Evolutionary conservation across 1,284 basidiomycete species (phyloP).

Genomic region (Peniophora sp.): DNA sequence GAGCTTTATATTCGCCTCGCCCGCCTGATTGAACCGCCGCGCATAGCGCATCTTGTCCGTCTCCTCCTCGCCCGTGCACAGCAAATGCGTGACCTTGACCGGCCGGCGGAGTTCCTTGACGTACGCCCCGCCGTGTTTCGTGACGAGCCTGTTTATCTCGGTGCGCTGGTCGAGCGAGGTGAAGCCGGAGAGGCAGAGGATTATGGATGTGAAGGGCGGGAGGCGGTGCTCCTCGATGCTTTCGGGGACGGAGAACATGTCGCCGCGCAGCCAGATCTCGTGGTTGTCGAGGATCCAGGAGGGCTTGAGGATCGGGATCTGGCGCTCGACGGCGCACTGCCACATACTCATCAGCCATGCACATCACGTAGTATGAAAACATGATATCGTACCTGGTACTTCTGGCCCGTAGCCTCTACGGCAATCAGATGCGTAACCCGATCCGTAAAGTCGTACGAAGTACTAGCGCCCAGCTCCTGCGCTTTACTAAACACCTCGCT

Average conservation of each 20-base stretch:
- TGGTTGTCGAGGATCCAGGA: conserved; percentile 67
- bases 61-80: conserved; percentile 47
- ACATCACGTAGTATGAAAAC: neutral
- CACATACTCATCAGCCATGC: neutral
- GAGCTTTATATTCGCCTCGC: conserved; percentile 59
- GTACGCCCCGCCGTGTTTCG: conserved; percentile 46
- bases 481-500: conserved; percentile 68
- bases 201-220: conserved; percentile 55
- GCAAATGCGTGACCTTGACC: conserved; percentile 59
- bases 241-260: conserved; percentile 59
- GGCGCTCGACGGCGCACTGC: conserved; percentile 72
- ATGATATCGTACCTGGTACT: conserved; percentile 50
- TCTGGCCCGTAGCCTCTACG: conserved; percentile 60
- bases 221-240: conserved; percentile 49
- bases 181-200: conserved; percentile 63
- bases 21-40: conserved; percentile 54
- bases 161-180: conserved; percentile 42
- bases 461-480: conserved; percentile 64
- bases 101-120: conserved; percentile 59
- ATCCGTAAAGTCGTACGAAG: conserved; percentile 65
- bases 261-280: conserved; percentile 67
- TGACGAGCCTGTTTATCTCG: conserved; percentile 49
- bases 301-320: conserved; percentile 65
- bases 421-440: conserved; percentile 77
- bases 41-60: conserved; percentile 68